Conservation (phyloP, 441 rosid species). For the Geranium incanum region DNA sequence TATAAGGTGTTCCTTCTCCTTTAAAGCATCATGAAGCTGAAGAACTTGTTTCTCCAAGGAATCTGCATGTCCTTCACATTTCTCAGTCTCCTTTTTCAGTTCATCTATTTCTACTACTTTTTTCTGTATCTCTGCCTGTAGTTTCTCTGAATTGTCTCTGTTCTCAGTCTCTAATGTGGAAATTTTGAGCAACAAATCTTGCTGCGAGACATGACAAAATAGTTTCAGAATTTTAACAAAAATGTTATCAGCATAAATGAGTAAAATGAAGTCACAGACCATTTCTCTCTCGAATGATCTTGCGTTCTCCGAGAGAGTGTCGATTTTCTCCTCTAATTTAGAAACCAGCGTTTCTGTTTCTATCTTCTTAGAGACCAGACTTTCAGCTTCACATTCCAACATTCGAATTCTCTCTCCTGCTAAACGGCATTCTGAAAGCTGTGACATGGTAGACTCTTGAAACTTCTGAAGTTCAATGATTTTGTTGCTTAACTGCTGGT, state of each 20-base stretch:
- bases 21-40: conserved; percentile 41
- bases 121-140: conserved; percentile 43
- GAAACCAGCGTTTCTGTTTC: conserved; percentile 43
- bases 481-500: conserved; percentile 40
- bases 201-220: conserved; percentile 33
- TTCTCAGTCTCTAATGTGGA: conserved; percentile 52
- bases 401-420: conserved; percentile 48
- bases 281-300: conserved; percentile 48
- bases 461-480: conserved; percentile 50
- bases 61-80: conserved; percentile 35
- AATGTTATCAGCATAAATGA: conserved; percentile 8
- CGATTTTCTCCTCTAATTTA: conserved; percentile 39
- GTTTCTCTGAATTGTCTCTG: conserved; percentile 43
- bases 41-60: conserved; percentile 48
- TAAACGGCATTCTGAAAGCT: conserved; percentile 38
- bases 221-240: conserved; percentile 24
- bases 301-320: conserved; percentile 33
- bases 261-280: conserved; percentile 32
- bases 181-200: conserved; percentile 47
- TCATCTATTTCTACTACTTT: conserved; percentile 40
- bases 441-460: conserved; percentile 39
- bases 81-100: conserved; percentile 43
- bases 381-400: conserved; percentile 61
- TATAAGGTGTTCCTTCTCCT: conserved; percentile 60
- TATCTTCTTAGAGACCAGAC: conserved; percentile 40